A percentile compares a stretch with the other conserved stretches of the same genome.
phyloP scores from a whole-genome alignment of 2,329 filamentous ascomycete species.

The Neocatenulostroma microsporum region DNA sequence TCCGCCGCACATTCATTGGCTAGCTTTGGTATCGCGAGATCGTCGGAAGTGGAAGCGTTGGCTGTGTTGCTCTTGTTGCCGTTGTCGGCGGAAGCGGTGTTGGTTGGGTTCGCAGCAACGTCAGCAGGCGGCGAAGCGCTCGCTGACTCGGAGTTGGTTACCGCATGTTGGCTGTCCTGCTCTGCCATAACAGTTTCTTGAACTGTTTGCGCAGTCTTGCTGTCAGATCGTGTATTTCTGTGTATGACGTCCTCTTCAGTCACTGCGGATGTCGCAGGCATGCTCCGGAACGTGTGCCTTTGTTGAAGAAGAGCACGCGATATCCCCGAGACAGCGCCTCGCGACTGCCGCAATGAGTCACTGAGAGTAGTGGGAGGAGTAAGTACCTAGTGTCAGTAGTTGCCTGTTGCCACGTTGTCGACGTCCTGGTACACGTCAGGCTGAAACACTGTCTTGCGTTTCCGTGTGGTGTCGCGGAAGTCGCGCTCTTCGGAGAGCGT shows the following conservation, averaged over 20 bases:
- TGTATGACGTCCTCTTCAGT: neutral
- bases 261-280: neutral
- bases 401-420: too few species aligned
- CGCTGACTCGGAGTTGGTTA: slow-evolving; percentile 62
- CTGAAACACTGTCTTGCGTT: too few species aligned
- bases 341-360: neutral
- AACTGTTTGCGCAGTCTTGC: slow-evolving; percentile 14
- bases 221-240: too few species aligned
- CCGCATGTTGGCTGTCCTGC: slow-evolving; percentile 62
- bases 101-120: slow-evolving; percentile 51
- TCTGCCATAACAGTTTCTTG: slow-evolving; percentile 59
- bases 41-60: slow-evolving; percentile 20
- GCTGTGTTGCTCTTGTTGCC: slow-evolving; percentile 31
- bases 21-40: slow-evolving; percentile 16
- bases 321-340: too few species aligned
- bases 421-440: too few species aligned
- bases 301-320: too few species aligned
- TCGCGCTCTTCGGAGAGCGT: too few species aligned
- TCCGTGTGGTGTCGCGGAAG: too few species aligned
- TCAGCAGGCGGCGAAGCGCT: slow-evolving; percentile 54
- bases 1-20: slow-evolving; percentile 9
- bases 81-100: slow-evolving; percentile 48
- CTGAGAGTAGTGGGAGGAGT: neutral
- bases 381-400: slow-evolving; percentile 4
- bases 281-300: neutral